Conservation (phyloP, 2,329 filamentous ascomycete genomes). For the Annulohypoxylon truncatum region DNA sequence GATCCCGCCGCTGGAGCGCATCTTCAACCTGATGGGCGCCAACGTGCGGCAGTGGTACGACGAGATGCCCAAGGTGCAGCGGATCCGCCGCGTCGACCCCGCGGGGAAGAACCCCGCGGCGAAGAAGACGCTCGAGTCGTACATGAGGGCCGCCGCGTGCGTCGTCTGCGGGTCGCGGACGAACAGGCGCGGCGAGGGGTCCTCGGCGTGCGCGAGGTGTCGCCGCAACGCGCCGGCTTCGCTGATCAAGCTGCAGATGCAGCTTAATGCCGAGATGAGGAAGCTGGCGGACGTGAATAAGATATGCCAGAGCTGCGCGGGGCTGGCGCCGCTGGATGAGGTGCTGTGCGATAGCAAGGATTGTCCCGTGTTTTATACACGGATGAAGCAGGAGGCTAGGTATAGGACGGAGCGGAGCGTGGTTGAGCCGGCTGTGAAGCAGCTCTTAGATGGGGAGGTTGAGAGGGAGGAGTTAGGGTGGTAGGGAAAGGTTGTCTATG, state of each 20-base stretch:
- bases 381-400: conserved; percentile 70
- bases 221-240: conserved; percentile 66
- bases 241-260: conserved; percentile 71
- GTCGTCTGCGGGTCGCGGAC: conserved; percentile 76
- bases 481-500: conserved; percentile 38
- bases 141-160: conserved; percentile 85
- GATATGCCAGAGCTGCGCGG: conserved; percentile 85
- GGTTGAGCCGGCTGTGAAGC: conserved; percentile 51
- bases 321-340: conserved; percentile 76
- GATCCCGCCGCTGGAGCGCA: conserved; percentile 92
- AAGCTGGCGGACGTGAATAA: conserved; percentile 72
- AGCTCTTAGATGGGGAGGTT: conserved; percentile 49
- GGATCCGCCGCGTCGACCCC: conserved; percentile 72
- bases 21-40: conserved; percentile 95
- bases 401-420: conserved; percentile 56
- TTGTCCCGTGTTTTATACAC: conserved; percentile 90
- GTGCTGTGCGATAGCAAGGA: conserved; percentile 91
- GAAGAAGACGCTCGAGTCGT: conserved; percentile 89
- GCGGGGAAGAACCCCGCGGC: conserved; percentile 43
- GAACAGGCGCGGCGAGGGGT: conserved; percentile 49
- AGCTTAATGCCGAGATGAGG: conserved; percentile 72
- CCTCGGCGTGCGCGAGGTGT: conserved; percentile 69
- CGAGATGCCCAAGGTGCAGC: conserved; percentile 93
- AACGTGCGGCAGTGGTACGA: conserved; percentile 94
- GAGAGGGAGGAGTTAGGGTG: conserved; percentile 50